These are phyloP conservation scores for Pyrus pyrifolia DNA, from an alignment of 306 rosid genomes.

Conservation along the genomic window DNA sequence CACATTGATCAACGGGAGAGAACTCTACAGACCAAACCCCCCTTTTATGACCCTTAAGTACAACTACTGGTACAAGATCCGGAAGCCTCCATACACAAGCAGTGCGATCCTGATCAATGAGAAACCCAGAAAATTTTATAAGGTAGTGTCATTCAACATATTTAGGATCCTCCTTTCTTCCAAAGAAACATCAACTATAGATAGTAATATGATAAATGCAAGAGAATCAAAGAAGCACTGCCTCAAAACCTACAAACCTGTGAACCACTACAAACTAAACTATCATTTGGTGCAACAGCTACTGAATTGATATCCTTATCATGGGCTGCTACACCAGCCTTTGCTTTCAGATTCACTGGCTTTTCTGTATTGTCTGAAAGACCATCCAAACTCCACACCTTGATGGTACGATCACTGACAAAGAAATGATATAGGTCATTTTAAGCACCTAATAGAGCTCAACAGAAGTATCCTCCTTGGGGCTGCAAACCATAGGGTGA, in stretches of 20 bases:
- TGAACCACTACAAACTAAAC: conserved; percentile 91
- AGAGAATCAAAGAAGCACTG: conserved; percentile 3
- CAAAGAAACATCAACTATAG: neutral
- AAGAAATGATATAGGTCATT: conserved; percentile 7
- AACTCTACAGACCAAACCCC: conserved; percentile 96
- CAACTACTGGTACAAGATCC: conserved; percentile 63
- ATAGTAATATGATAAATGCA: neutral
- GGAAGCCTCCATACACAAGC: conserved; percentile 97
- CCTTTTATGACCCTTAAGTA: conserved; percentile 86
- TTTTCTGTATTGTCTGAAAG: conserved; percentile 32
- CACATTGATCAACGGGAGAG: conserved; percentile 97
- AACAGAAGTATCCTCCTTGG: neutral
- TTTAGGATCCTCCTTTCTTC: neutral
- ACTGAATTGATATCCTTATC: conserved; percentile 91
- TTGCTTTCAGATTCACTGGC: conserved; percentile 69
- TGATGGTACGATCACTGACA: conserved; percentile 78
- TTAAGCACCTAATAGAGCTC: conserved; percentile 8
- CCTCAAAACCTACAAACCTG: conserved; percentile 53
- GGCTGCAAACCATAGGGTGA: neutral
- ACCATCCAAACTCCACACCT: conserved; percentile 81
- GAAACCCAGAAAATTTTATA: neutral
- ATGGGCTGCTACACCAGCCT: conserved; percentile 92
- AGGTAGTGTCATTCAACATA: neutral
- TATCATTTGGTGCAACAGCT: conserved; percentile 94
- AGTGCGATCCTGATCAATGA: conserved; percentile 67